phyloP scores from a whole-genome alignment of 805 yeast species.

The Zygosaccharomyces lentus region DNA sequence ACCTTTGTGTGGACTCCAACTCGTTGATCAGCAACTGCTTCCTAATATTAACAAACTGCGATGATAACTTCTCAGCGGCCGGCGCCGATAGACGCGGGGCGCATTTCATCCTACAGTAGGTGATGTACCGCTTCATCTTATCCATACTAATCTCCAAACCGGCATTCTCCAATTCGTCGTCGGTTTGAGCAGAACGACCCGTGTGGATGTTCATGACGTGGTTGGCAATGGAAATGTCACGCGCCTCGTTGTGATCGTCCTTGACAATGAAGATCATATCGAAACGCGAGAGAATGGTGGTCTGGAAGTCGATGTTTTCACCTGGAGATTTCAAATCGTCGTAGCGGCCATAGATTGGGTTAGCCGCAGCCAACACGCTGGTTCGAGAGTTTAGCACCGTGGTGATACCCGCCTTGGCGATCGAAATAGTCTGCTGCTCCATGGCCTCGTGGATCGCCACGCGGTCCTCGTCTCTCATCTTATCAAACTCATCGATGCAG shows the following conservation, averaged over 20 bases:
- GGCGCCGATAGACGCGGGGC: slow-evolving; percentile 89
- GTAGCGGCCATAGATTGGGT: slow-evolving; percentile 94
- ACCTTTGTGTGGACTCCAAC: slow-evolving; percentile 75
- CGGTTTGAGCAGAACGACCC: slow-evolving; percentile 48
- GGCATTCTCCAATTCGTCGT: slow-evolving; percentile 47
- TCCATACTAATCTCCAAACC: slow-evolving; percentile 84
- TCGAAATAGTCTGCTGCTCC: slow-evolving; percentile 99
- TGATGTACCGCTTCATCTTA: slow-evolving; percentile 86
- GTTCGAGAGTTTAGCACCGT: slow-evolving; percentile 95
- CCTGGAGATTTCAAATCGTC: slow-evolving; percentile 96
- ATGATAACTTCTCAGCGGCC: slow-evolving; percentile 84
- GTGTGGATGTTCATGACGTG: slow-evolving; percentile 96
- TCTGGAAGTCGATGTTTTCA: slow-evolving; percentile 96
- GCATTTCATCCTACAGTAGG: slow-evolving; percentile 82
- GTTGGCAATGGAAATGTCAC: slow-evolving; percentile 86
- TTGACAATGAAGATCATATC: slow-evolving; percentile 98
- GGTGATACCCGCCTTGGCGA: slow-evolving; percentile 98
- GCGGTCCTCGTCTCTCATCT: slow-evolving; percentile 98
- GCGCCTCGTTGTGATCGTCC: slow-evolving; percentile 82
- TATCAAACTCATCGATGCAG: slow-evolving; percentile 98
- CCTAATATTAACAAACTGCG: slow-evolving; percentile 89
- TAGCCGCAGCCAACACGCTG: slow-evolving; percentile 95
- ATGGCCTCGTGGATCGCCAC: slow-evolving; percentile 99
- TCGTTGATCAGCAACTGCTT: slow-evolving; percentile 78
- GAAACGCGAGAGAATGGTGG: slow-evolving; percentile 93